Base-by-base conservation (phyloP, 352 stramenopile species). In the Peronospora farinosa region DNA sequence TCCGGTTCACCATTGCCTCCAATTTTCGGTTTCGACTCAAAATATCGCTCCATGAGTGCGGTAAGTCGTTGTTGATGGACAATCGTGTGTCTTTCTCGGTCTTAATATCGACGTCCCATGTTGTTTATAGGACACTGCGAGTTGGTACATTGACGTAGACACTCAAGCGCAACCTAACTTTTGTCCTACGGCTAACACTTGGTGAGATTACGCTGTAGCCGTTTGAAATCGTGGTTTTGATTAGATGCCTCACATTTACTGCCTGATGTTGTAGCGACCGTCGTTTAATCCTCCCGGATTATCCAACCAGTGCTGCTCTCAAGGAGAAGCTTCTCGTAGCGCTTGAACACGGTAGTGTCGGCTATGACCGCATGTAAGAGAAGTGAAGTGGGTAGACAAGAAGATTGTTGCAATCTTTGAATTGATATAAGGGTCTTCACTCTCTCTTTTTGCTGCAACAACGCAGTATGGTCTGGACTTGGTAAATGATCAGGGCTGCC, bases 101-200 rank as follows among this genome's bases (percentile, higher is more conserved):
- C 19, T 21, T 21, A 21, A 21, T 1, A 21, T 21, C 19, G 19
- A 1, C n/a, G 42, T 15, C 41, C 31, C 11, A 8, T 54, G 36
- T 11, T 46, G 3, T 1, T 23, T 39, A 13, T 33, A 89, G 78
- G 74, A 89, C 40, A 67, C 68, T 35, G 68, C 61, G 6, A 66
- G 60, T 38, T 89, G 78, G 78, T 87, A 80, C 56, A 69, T 88
- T 30, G 78, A 90, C 32, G 70, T 90, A 7, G 76, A 86, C 25
- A 41, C 65, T 7, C 51, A 57, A 10, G 72, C 64, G 62, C 69
- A 79, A 19, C 52, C 35, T 7, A 57, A 50, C 13, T 65, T 75
- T n/a, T 87, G 72, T 16, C 80, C 80, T 2, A 85, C 78, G 51
- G 80, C 78, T 5, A 86, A 88, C 38, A 91, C 75, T 8, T 91